Conservation (phyloP, 176 grass and related monocot genomes). For the Aegilops tauschii region DNA sequence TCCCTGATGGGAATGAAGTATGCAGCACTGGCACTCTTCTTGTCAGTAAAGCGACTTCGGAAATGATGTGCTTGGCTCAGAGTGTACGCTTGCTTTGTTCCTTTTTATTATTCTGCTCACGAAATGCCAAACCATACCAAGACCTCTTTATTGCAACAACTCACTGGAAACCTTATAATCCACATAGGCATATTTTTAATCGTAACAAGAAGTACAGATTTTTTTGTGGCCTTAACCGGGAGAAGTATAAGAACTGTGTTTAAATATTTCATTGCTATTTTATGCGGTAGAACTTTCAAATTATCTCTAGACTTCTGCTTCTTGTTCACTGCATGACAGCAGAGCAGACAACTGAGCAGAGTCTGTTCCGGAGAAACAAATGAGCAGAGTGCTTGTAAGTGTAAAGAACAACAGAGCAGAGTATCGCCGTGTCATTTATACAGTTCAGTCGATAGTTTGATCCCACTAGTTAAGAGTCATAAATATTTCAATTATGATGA, state of each 20-base stretch:
- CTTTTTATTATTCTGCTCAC: background rate
- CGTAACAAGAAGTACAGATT: too few relatives aligned
- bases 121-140: background rate
- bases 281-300: too few relatives aligned
- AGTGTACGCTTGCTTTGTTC: conserved; percentile 12
- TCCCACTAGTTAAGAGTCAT: background rate
- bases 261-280: too few relatives aligned
- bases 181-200: too few relatives aligned
- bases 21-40: background rate
- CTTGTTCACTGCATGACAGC: background rate
- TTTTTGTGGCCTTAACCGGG: too few relatives aligned
- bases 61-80: background rate
- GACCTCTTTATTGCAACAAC: background rate
- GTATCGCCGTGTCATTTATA: background rate
- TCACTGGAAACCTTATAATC: too few relatives aligned
- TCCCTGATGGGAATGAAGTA: background rate
- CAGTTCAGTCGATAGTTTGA: background rate
- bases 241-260: too few relatives aligned
- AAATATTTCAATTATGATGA: background rate
- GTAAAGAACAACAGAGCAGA: background rate
- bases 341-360: background rate
- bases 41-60: conserved; percentile 25
- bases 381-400: background rate
- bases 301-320: background rate
- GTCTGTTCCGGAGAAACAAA: background rate